Evolutionary conservation across 495 filamentous ascomycete species (phyloP).

Genomic region (Podospora comata): DNA sequence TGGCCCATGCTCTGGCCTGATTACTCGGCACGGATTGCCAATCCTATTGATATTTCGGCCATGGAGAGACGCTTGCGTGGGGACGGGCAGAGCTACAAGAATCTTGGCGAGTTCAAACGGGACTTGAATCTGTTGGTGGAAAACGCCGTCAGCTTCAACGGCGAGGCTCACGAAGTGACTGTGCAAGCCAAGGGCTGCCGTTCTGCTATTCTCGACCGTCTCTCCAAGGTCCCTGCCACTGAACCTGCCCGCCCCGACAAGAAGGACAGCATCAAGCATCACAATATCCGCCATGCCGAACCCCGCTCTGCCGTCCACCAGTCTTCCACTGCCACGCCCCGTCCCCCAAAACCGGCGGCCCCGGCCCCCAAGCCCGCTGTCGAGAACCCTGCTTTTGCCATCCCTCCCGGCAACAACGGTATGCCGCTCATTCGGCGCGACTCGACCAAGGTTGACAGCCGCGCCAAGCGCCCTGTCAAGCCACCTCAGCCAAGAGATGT

Average conservation of each 20-base stretch:
- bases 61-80: slow-evolving; percentile 77
- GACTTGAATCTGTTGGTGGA: slow-evolving; percentile 73
- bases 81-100: slow-evolving; percentile 60
- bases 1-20: slow-evolving; percentile 54
- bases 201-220: slow-evolving; percentile 57
- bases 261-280: slow-evolving; percentile 45
- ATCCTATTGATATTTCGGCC: slow-evolving; percentile 77
- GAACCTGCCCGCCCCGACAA: slow-evolving; percentile 55
- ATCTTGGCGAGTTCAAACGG: slow-evolving; percentile 59
- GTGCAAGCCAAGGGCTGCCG: slow-evolving; percentile 57
- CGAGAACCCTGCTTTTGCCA: slow-evolving; percentile 66
- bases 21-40: slow-evolving; percentile 67
- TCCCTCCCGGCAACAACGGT: slow-evolving; percentile 66
- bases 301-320: slow-evolving; percentile 40
- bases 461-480: slow-evolving; percentile 92
- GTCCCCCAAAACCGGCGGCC: slow-evolving; percentile 28
- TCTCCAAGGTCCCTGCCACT: slow-evolving; percentile 49
- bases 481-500: slow-evolving; percentile 84
- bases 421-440: slow-evolving; percentile 92
- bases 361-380: slow-evolving; percentile 37
- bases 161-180: slow-evolving; percentile 67
- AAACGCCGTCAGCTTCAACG: slow-evolving; percentile 82
- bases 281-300: slow-evolving; percentile 47
- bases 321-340: slow-evolving; percentile 43
- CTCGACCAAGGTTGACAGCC: slow-evolving; percentile 66